Percentiles rank a stretch among this genome's conserved stretches.
Conservation (phyloP, 495 filamentous ascomycete genomes). For the Lasiosphaeria ovina region DNA sequence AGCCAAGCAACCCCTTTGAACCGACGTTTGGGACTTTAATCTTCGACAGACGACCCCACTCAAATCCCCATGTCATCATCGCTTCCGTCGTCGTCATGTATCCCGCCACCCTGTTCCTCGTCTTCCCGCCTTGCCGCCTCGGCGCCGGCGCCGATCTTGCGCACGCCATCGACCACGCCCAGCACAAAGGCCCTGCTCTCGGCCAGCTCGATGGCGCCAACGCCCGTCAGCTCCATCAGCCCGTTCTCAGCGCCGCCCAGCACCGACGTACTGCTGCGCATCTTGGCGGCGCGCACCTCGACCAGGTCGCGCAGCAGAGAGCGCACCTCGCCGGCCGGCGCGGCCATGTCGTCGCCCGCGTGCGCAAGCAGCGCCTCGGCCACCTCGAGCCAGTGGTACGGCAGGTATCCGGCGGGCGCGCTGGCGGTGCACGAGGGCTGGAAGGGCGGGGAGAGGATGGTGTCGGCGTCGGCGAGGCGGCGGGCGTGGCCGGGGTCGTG, state of each 20-base stretch:
- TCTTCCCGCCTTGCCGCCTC: constrained; percentile 56
- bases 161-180: constrained; percentile 82
- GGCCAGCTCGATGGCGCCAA: constrained; percentile 86
- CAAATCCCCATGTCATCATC: constrained; percentile 28
- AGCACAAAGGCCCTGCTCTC: constrained; percentile 82
- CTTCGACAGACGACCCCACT: not conserved
- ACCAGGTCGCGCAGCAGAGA: constrained; percentile 76
- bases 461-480: constrained; percentile 18
- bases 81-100: constrained; percentile 42
- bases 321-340: constrained; percentile 65
- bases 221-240: constrained; percentile 72
- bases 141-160: constrained; percentile 59
- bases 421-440: constrained; percentile 57
- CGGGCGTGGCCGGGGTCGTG: constrained; percentile 30
- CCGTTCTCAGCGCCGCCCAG: constrained; percentile 67
- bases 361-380: constrained; percentile 80
- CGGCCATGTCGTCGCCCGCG: constrained; percentile 80
- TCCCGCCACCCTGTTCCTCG: constrained; percentile 47
- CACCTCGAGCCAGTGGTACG: constrained; percentile 92
- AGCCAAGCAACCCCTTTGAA: too few species aligned
- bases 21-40: not conserved
- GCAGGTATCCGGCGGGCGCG: constrained; percentile 64
- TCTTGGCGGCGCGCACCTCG: constrained; percentile 87
- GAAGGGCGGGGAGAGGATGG: constrained; percentile 56
- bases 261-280: constrained; percentile 68